Conservation (phyloP, 768 basidiomycete genomes). For the Cystofilobasidium bisporidii region DNA sequence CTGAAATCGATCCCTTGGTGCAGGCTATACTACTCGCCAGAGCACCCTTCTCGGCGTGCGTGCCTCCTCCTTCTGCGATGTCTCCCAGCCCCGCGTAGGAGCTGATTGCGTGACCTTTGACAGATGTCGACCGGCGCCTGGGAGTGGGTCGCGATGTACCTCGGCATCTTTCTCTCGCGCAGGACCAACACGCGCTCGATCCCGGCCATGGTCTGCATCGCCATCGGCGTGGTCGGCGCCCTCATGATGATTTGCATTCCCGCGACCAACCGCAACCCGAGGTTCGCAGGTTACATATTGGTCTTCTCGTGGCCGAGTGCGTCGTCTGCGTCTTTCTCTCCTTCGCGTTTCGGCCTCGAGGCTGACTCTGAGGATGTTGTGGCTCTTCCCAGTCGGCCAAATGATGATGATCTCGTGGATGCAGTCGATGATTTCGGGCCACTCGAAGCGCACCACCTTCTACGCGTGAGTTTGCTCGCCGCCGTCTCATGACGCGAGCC, state of each 20-base stretch:
- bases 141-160: neutral
- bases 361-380: too few species aligned
- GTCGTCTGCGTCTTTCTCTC: too few species aligned
- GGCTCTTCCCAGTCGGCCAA: neutral
- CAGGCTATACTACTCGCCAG: neutral
- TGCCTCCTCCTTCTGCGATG: too few species aligned
- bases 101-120: too few species aligned
- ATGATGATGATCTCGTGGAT: slow-evolving; percentile 9
- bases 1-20: too few species aligned
- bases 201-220: slow-evolving; percentile 1
- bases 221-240: neutral
- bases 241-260: neutral
- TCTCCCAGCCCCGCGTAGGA: too few species aligned
- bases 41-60: neutral
- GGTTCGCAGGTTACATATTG: neutral
- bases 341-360: too few species aligned
- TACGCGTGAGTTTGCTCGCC: neutral
- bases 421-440: slow-evolving; percentile 1
- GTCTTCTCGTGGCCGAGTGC: neutral
- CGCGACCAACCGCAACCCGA: neutral
- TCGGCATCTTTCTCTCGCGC: neutral
- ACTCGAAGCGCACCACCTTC: slow-evolving; percentile 5
- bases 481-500: too few species aligned
- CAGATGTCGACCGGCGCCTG: neutral
- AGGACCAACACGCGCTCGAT: neutral